Percentiles rank a stretch among this genome's conserved stretches.
Evolutionary conservation across 257 asterid species (phyloP).

Genomic region (Gentiana straminea): DNA sequence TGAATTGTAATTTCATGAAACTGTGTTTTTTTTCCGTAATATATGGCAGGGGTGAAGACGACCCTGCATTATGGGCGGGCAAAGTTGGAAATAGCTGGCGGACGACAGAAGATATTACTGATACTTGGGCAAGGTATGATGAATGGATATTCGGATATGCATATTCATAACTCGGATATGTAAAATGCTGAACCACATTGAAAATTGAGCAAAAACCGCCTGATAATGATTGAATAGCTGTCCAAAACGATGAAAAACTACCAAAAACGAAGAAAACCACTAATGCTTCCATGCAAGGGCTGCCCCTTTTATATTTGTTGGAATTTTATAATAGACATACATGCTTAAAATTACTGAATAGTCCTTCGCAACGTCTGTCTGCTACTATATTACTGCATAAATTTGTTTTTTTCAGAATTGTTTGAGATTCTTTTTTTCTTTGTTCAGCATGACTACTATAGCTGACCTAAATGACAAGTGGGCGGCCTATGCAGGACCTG

Average conservation of each 20-base stretch:
- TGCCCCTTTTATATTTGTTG: no score
- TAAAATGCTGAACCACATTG: no score
- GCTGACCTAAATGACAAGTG: conserved; percentile 93
- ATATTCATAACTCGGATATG: no score
- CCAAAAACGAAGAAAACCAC: no score
- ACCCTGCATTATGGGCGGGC: conserved; percentile 92
- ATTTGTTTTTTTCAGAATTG: not conserved
- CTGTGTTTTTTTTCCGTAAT: conserved; percentile 9
- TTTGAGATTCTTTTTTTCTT: conserved; percentile 9
- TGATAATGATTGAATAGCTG: no score
- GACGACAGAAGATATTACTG: conserved; percentile 84
- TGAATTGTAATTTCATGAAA: not conserved
- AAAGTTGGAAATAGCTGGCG: conserved; percentile 94
- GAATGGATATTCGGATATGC: no score
- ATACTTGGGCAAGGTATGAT: conserved; percentile 90
- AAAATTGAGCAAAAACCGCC: no score
- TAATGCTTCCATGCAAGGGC: no score
- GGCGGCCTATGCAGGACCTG: conserved; percentile 99
- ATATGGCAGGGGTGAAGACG: conserved; percentile 68
- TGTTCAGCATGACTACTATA: conserved; percentile 77
- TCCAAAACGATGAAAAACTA: no score
- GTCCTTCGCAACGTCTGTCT: no score
- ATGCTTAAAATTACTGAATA: no score
- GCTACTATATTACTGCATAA: not conserved
- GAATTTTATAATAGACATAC: no score